phyloP scores from a whole-genome alignment of 768 basidiomycete genomes.

The Collybia sordida region DNA sequence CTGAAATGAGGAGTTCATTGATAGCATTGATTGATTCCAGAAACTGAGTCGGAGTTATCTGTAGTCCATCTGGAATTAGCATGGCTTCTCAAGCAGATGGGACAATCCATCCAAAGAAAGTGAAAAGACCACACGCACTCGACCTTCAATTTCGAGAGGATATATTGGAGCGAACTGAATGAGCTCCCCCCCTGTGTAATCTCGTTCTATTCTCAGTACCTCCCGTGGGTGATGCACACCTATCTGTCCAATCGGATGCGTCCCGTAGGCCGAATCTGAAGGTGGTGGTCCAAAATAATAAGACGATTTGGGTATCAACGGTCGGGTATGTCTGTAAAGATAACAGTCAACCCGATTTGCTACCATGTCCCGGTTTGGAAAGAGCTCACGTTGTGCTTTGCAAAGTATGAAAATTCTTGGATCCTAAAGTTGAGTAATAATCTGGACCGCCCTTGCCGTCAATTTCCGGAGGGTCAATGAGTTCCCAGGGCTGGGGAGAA shows the following conservation, averaged over 20 bases:
- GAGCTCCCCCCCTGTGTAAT: constrained; percentile 89
- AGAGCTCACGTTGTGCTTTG: constrained; percentile 42
- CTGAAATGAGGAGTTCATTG: constrained; percentile 85
- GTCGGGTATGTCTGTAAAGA: constrained; percentile 32
- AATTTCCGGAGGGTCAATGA: constrained; percentile 46
- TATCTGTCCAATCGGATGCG: constrained; percentile 78
- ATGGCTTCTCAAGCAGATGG: not conserved
- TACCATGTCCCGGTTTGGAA: constrained; percentile 10
- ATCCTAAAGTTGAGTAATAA: constrained; percentile 42
- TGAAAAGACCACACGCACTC: constrained; percentile 52
- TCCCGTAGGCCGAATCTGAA: constrained; percentile 77
- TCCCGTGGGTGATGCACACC: constrained; percentile 91
- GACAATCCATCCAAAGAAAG: not conserved
- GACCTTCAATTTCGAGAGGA: constrained; percentile 89
- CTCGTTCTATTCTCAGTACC: constrained; percentile 87
- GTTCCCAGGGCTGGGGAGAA: constrained; percentile 70
- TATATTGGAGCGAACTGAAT: constrained; percentile 88
- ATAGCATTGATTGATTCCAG: constrained; percentile 87
- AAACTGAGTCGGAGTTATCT: constrained; percentile 93
- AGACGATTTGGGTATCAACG: constrained; percentile 71
- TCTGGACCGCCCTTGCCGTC: constrained; percentile 36
- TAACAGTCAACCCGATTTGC: constrained; percentile 6
- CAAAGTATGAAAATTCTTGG: constrained; percentile 42
- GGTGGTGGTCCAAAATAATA: constrained; percentile 86
- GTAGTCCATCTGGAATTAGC: constrained; percentile 8